Evolutionary conservation across 345 rosid species (phyloP).

Genomic region (Populus davidiana): DNA sequence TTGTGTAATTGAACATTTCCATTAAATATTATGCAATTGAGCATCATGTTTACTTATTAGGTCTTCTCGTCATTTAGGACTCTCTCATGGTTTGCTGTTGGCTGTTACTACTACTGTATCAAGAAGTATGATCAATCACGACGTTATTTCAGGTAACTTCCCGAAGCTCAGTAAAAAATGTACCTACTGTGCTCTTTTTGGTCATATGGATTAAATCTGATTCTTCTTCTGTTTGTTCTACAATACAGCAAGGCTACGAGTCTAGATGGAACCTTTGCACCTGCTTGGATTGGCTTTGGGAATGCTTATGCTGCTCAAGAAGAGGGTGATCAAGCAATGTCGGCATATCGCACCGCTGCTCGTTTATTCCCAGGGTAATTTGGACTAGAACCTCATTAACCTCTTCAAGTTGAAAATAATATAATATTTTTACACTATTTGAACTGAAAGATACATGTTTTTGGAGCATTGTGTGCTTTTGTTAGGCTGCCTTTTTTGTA

Average conservation of each 20-base stretch:
- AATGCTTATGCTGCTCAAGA: slow-evolving; percentile 88
- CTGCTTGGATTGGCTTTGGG: slow-evolving; percentile 94
- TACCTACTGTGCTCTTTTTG: neutral
- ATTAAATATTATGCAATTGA: neutral
- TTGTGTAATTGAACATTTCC: no score
- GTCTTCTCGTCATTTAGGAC: slow-evolving; percentile 31
- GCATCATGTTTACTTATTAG: slow-evolving; percentile 3
- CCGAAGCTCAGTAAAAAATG: slow-evolving; percentile 3
- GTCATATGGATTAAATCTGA: neutral
- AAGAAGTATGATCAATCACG: slow-evolving; percentile 87
- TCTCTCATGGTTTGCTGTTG: slow-evolving; percentile 90
- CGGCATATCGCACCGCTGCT: slow-evolving; percentile 91
- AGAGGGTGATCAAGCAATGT: slow-evolving; percentile 98
- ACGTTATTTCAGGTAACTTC: slow-evolving; percentile 74
- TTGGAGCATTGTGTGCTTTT: neutral
- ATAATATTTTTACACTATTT: neutral
- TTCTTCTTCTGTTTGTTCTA: slow-evolving; percentile 12
- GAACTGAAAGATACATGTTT: neutral
- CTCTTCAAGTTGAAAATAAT: neutral
- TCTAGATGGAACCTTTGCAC: slow-evolving; percentile 75
- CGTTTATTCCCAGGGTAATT: slow-evolving; percentile 93
- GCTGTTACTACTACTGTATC: slow-evolving; percentile 58
- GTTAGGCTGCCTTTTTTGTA: neutral
- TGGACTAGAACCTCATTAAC: neutral
- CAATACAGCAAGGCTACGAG: slow-evolving; percentile 77